A percentile compares a stretch with the other conserved stretches of the same genome.
phyloP scores from a whole-genome alignment of 768 basidiomycete genomes.

The Tylopilus sp. region DNA sequence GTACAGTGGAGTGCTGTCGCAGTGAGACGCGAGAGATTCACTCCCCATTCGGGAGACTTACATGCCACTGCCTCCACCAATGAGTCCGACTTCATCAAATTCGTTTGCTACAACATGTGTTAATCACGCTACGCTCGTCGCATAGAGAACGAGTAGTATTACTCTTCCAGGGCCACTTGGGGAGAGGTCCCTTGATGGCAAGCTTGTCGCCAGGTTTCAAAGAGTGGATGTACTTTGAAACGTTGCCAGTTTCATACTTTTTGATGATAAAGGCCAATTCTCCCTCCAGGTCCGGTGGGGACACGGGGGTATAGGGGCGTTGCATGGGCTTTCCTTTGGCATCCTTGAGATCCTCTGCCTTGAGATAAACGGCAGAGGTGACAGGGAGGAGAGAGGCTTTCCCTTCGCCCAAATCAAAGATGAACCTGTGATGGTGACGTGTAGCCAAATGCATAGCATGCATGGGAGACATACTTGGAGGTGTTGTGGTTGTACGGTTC shows the following conservation, averaged over 20 bases:
- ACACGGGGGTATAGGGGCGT: constrained; percentile 93
- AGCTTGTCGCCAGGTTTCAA: constrained; percentile 83
- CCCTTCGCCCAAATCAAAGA: constrained; percentile 77
- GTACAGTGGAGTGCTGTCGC: constrained; percentile 73
- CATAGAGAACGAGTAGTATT: not conserved
- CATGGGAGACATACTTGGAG: constrained; percentile 49
- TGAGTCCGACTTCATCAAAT: constrained; percentile 81
- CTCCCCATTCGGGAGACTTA: constrained; percentile 33
- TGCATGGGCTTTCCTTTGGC: constrained; percentile 84
- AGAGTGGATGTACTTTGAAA: constrained; percentile 78
- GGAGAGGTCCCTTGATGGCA: constrained; percentile 86
- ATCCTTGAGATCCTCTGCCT: constrained; percentile 67
- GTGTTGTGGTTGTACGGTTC: constrained; percentile 95
- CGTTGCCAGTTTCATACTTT: constrained; percentile 76
- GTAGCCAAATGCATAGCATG: not conserved
- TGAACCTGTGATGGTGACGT: constrained; percentile 45
- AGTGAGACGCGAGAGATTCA: not conserved
- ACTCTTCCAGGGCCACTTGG: constrained; percentile 87
- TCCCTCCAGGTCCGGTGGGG: constrained; percentile 68
- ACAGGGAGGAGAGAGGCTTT: constrained; percentile 77
- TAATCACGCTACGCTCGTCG: not conserved
- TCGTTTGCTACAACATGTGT: constrained; percentile 59
- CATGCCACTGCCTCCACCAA: constrained; percentile 95
- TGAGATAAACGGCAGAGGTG: constrained; percentile 75
- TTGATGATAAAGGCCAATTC: constrained; percentile 83